These are phyloP conservation scores for Penicillium verhagenii DNA, from an alignment of 495 filamentous ascomycete species.

Conservation along the genomic window DNA sequence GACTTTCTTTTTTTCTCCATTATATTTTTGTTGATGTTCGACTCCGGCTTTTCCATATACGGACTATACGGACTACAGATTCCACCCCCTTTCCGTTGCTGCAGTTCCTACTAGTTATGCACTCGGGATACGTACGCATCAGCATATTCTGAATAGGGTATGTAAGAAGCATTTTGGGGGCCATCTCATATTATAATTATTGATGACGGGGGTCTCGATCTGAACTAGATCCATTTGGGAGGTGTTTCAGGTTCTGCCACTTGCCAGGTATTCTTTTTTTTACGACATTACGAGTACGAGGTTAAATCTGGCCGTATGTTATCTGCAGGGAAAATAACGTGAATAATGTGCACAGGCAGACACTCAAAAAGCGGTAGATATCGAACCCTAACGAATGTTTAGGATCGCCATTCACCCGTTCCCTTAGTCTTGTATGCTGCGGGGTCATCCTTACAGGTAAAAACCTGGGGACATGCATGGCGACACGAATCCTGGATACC, in stretches of 20 bases:
- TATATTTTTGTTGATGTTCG: neutral
- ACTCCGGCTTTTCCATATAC: neutral
- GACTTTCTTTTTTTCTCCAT: neutral
- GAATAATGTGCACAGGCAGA: neutral
- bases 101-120: neutral
- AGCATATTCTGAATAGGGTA: neutral
- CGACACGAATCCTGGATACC: constrained; percentile 14
- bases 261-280: neutral
- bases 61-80: too few species aligned
- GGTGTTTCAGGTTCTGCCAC: neutral
- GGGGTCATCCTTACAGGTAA: constrained; percentile 27
- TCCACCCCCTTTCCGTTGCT: neutral
- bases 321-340: neutral
- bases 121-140: neutral
- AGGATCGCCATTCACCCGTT: constrained; percentile 12
- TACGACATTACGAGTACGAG: neutral
- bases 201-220: neutral
- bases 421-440: constrained; percentile 17
- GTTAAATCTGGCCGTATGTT: neutral
- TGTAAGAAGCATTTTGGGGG: neutral
- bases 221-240: neutral
- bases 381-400: neutral
- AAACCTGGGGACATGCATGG: constrained; percentile 20
- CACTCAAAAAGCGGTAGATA: neutral
- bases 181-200: neutral